Base-by-base conservation (phyloP, 2,329 filamentous ascomycete species). In the Scedosporium dehoogii region DNA sequence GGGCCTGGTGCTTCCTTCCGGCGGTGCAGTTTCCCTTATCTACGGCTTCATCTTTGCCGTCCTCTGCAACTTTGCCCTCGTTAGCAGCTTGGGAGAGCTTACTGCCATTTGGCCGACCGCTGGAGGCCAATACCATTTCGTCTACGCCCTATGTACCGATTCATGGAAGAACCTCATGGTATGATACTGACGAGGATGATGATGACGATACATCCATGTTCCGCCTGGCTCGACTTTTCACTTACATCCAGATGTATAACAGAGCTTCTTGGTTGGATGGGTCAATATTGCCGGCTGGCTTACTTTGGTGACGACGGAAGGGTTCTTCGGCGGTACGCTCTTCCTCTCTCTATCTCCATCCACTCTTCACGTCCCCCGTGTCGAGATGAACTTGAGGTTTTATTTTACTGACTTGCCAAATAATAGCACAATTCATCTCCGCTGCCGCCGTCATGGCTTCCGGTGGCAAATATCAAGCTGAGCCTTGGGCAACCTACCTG, bases 31-130 rank as follows among this genome's bases (percentile, higher is more conserved):
- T 1, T 70, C 75, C 0, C 74, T 78, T 51, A 59, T 79, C 0
- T 79, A 79, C 64, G 77, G 77, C 3, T 79, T 79, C 64, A 69
- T 79, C 58, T 77, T 79, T 66, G 78, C 75, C 63, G 75, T 78
- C 7, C 38, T 78, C 4, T 78, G 76, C 67, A 78, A 77, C 63
- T 70, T 79, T 7, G 73, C 73, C 6, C 69, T 79, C 1, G 73
- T 73, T 0, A 72, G 75, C 0, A 78, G 75, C 27, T 67, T 79
- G 4, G 78, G 74, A 1, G 77, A 79, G 63, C 66, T 79, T 2
- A 72, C 74, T 0, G 73, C 75, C 2, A 74, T 79, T 53, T 80
- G 76, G 75, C 78, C 76, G 0, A 80, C 77, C 0, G 75, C 77
- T 0, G 77, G 76, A 6, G 77, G 78, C 0, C 77, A 79, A 56